Evolutionary conservation across 495 filamentous ascomycete species (phyloP).

Genomic region (Rhizodiscina lignyota): DNA sequence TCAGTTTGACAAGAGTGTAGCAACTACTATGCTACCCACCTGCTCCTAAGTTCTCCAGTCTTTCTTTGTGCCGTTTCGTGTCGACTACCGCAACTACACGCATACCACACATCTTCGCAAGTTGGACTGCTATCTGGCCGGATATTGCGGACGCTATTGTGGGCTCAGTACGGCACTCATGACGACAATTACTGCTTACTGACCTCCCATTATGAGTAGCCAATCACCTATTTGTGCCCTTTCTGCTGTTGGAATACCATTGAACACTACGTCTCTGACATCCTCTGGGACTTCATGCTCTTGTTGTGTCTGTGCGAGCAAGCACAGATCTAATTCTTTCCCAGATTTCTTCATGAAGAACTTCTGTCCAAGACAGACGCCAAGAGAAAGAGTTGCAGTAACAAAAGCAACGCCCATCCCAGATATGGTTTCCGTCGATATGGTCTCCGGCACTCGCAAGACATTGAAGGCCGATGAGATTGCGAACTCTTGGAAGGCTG

Average conservation of each 20-base stretch:
- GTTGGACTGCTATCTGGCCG: background rate
- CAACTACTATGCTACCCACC: too few relatives aligned
- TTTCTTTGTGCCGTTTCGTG: background rate
- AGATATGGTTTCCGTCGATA: background rate
- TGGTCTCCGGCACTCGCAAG: background rate
- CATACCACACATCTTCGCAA: background rate
- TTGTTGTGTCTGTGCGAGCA: background rate
- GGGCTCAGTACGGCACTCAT: too few relatives aligned
- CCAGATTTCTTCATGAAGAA: background rate
- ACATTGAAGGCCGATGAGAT: background rate
- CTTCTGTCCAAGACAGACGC: background rate
- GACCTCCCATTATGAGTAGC: background rate
- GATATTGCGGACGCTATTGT: too few relatives aligned
- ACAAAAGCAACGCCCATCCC: background rate
- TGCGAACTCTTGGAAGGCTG: background rate
- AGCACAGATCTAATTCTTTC: background rate
- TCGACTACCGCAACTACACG: background rate
- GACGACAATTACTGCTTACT: background rate
- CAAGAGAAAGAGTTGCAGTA: background rate
- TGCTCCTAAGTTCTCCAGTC: too few relatives aligned
- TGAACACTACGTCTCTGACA: background rate
- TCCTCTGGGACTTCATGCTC: background rate
- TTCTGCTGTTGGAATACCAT: background rate
- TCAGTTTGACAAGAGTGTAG: background rate
- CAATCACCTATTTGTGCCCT: background rate